A percentile compares a stretch with the other conserved stretches of the same genome.
Evolutionary conservation across 2,329 filamentous ascomycete genomes (phyloP).

Genomic region (Exophiala spinifera): DNA sequence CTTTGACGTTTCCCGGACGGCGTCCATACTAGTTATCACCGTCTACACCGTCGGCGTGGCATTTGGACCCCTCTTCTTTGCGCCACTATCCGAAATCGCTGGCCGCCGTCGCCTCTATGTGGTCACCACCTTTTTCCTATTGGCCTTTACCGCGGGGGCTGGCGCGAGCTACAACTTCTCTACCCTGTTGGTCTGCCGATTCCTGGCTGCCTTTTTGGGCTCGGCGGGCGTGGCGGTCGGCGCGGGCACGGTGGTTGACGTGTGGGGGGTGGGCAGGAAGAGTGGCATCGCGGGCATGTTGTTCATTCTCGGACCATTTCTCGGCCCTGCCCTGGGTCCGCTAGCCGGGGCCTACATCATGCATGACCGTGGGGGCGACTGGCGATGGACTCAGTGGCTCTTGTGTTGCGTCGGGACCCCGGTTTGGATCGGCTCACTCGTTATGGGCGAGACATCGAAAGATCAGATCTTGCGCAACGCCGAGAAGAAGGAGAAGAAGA

Average conservation of each 20-base stretch:
- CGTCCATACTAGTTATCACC: slow-evolving; percentile 53
- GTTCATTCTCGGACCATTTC: slow-evolving; percentile 60
- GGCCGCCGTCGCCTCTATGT: slow-evolving; percentile 36
- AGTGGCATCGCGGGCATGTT: slow-evolving; percentile 52
- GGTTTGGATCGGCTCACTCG: slow-evolving; percentile 59
- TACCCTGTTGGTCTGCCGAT: slow-evolving; percentile 67
- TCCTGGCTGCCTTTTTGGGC: slow-evolving; percentile 71
- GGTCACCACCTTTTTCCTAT: slow-evolving; percentile 33
- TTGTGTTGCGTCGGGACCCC: slow-evolving; percentile 61
- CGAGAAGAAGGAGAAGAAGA: too few relatives aligned
- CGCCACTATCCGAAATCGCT: slow-evolving; percentile 36
- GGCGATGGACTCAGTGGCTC: slow-evolving; percentile 71
- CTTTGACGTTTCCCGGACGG: too few relatives aligned
- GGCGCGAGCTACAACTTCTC: slow-evolving; percentile 60
- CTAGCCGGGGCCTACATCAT: slow-evolving; percentile 67
- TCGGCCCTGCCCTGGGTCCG: slow-evolving; percentile 63
- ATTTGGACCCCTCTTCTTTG: slow-evolving; percentile 35
- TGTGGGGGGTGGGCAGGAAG: slow-evolving; percentile 47
- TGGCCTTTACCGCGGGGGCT: slow-evolving; percentile 36
- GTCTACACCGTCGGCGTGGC: slow-evolving; percentile 37
- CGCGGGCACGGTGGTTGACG: slow-evolving; percentile 68
- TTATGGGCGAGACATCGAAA: slow-evolving; percentile 62
- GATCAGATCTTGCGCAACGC: slow-evolving; percentile 67
- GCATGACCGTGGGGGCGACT: slow-evolving; percentile 53
- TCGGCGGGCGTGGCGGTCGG: slow-evolving; percentile 66